Evolutionary conservation across 805 yeast genomes (phyloP), one percentile per base, ranked within the genome.

Genomic region (Peterozyma xylosa): DNA sequence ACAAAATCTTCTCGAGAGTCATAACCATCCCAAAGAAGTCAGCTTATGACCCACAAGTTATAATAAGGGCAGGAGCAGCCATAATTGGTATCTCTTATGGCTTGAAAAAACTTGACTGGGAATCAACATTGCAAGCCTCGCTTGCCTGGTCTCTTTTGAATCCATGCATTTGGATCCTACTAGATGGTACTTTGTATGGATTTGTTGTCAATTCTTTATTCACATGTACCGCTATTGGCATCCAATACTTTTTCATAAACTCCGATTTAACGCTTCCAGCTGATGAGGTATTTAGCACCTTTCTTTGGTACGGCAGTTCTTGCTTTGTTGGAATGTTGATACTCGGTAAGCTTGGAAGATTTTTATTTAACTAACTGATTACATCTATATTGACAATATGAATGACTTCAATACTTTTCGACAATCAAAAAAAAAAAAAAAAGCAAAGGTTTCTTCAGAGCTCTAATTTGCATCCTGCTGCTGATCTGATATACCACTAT

Each of bases 51-150:
- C 42, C 39, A 32, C 37, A 33, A 27, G 42, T 36, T 18, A 46
- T 67, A 27, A 51, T 70, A 2, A 60, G 74, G 51, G 56, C 79
- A 16, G 60, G 68, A 38, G 74, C 82, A 45, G 82, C 87, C 2
- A 72, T 83, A 52, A 62, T 84, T 37, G 95, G 95, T 2, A 74
- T 85, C 33, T 71, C 80, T 4, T 84, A 79, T 54, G 88, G 87
- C 18, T 71, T 85, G 32, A 71, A 86, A 51, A 79, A 76, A 50
- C 67, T 81, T 34, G 82, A 80, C 52, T 84, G 91, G 91, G 62
- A 71, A 40, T 73, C 83, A 0, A 71, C 80, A 15, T 61, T 78
- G 37, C 89, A 85, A 53, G 82, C 84, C 11, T 71, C 83, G 3
- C 62, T 75, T 37, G 69, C 80, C 3, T 82, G 87, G 83, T 66